Percentiles rank a stretch among this genome's conserved stretches.
Evolutionary conservation across 495 filamentous ascomycete genomes (phyloP).

Genomic region (Hyaloscypha bicolor): DNA sequence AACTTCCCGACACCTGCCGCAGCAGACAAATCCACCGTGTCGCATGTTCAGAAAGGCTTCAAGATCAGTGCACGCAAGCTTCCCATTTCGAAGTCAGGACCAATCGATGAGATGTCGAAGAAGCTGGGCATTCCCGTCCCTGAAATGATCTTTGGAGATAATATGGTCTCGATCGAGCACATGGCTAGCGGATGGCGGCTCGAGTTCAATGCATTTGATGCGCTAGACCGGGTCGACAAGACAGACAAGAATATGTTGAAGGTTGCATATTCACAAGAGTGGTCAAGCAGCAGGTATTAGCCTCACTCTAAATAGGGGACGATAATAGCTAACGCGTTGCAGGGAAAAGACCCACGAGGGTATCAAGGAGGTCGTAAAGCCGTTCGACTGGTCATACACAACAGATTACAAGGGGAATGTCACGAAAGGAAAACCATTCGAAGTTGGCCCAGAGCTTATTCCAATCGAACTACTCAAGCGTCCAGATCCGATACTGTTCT

Average conservation of each 20-base stretch:
- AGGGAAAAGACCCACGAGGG: slow-evolving; percentile 84
- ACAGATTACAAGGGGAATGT: slow-evolving; percentile 80
- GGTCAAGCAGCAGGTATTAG: slow-evolving; percentile 75
- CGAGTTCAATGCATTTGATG: slow-evolving; percentile 81
- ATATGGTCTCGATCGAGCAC: slow-evolving; percentile 75
- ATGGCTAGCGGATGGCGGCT: slow-evolving; percentile 69
- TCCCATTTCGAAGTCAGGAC: slow-evolving; percentile 86
- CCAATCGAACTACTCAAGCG: slow-evolving; percentile 81
- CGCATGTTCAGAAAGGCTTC: slow-evolving; percentile 62
- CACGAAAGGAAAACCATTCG: slow-evolving; percentile 25
- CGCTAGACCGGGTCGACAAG: slow-evolving; percentile 89
- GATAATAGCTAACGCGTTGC: slow-evolving; percentile 29
- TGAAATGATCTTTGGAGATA: slow-evolving; percentile 99
- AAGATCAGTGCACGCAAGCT: slow-evolving; percentile 78
- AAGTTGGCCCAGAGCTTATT: slow-evolving; percentile 56
- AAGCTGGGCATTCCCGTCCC: slow-evolving; percentile 83
- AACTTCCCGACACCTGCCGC: slow-evolving; percentile 40
- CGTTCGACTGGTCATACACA: slow-evolving; percentile 97
- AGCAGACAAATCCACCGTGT: slow-evolving; percentile 42
- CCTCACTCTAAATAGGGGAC: not conserved
- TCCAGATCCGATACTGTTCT: slow-evolving; percentile 91
- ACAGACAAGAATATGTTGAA: slow-evolving; percentile 85
- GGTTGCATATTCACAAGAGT: slow-evolving; percentile 89
- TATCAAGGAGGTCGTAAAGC: slow-evolving; percentile 90
- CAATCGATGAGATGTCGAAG: slow-evolving; percentile 83